phyloP scores from a whole-genome alignment of 2,329 filamentous ascomycete species.

The Cladosporium sp. region DNA sequence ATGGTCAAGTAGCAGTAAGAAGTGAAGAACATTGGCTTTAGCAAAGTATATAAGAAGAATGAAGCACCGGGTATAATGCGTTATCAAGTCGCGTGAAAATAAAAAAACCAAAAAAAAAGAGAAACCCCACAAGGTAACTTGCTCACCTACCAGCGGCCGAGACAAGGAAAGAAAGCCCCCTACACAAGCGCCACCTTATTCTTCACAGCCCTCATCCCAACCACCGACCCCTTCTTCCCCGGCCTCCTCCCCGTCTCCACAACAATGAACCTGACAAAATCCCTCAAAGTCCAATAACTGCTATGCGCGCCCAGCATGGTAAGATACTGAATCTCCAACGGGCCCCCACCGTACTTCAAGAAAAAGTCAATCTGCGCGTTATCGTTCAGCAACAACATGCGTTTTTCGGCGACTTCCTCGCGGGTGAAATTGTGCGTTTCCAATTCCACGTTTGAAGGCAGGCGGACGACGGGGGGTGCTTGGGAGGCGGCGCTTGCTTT shows the following conservation, averaged over 20 bases:
- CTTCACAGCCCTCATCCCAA: slow-evolving; percentile 53
- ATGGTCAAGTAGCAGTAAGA: not conserved
- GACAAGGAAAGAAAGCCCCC: not conserved
- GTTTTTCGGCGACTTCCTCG: slow-evolving; percentile 86
- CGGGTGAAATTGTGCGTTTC: slow-evolving; percentile 92
- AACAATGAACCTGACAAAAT: slow-evolving; percentile 87
- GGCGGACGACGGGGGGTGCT: slow-evolving; percentile 32
- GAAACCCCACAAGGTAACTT: not conserved
- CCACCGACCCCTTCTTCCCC: slow-evolving; percentile 57
- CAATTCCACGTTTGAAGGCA: slow-evolving; percentile 65
- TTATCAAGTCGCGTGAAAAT: not conserved
- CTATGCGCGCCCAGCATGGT: slow-evolving; percentile 96
- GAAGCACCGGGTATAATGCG: slow-evolving; percentile 7
- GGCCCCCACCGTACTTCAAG: slow-evolving; percentile 74
- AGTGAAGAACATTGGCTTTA: not conserved
- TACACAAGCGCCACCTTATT: slow-evolving; percentile 28
- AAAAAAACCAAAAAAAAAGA: not conserved
- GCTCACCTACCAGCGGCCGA: not conserved
- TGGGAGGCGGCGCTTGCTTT: slow-evolving; percentile 23
- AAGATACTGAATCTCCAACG: slow-evolving; percentile 89
- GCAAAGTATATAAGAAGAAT: slow-evolving; percentile 4
- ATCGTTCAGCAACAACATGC: slow-evolving; percentile 84
- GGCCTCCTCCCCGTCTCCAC: slow-evolving; percentile 74
- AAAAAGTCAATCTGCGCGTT: slow-evolving; percentile 95
- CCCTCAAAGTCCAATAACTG: slow-evolving; percentile 82